Evolutionary conservation across 129 eudicot genomes (phyloP), one percentile per base, ranked within the genome.

Genomic region (Pseudognaphalium luteoalbum): DNA sequence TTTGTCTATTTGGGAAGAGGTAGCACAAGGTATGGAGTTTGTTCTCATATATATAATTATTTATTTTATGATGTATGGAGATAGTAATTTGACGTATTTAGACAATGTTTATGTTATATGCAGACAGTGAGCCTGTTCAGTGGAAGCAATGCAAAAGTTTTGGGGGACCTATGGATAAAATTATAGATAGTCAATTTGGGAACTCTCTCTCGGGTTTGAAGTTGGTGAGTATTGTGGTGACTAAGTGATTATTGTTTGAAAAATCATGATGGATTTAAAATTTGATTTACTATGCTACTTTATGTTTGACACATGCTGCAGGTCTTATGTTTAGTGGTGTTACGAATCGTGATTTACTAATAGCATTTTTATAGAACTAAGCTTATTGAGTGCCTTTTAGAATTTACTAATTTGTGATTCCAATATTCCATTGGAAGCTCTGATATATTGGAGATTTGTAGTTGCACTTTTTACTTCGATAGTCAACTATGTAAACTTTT

Each of bases 1-100:
- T 80, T 86, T 95, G 71, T 91, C 92, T 3, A 41, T 95, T 83
- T 95, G 97, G 96, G 99, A 91, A 83, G 99, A 95, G 73, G 81
- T 89, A 14, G 84, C 75, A 5, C 90, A 87, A 86, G 96, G 98
- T 94, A 87, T 7, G 47, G 12, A 57, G 9, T 47, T 47, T 47
- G n/a, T 47, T 47, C 5, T 47, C 4, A 12, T 14, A 47, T 44
- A 44, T 14, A 47, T 47, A 47, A 14, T 47, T 47, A 47, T 47
- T 47, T 47, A 14, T 47, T 14, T 47, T 3, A 47, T 47, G 16
- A 47, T 14, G 54, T 47, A 47, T 47, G 54, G 54, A 11, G 54
- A 47, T 47, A 47, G 54, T 47, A 44, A 11, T 12, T 29, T 62
- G 63, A 42, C 7, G 14, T 34, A 33, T 44, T 70, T 32, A 70